Conservation (phyloP, 495 filamentous ascomycete species). For the Penicillium paradoxum region DNA sequence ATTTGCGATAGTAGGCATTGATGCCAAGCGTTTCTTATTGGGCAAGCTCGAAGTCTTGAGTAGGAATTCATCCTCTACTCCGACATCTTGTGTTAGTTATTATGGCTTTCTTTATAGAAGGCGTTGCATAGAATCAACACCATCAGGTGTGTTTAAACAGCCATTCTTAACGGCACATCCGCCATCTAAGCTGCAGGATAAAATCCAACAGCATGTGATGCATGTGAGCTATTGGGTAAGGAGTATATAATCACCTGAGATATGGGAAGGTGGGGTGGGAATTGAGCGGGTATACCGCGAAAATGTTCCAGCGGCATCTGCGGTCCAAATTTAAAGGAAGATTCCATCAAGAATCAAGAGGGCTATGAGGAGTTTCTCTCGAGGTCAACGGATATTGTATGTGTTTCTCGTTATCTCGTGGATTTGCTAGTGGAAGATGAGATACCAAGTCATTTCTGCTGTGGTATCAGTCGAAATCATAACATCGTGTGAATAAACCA, state of each 20-base stretch:
- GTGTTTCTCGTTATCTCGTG: neutral
- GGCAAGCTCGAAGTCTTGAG: constrained; percentile 8
- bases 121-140: constrained; percentile 20
- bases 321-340: neutral
- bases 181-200: neutral
- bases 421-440: neutral
- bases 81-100: neutral
- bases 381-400: neutral
- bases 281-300: neutral
- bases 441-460: neutral
- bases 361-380: neutral
- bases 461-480: neutral
- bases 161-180: neutral
- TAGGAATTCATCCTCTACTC: constrained; percentile 4
- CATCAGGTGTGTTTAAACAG: neutral
- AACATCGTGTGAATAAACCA: neutral
- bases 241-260: neutral
- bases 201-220: neutral
- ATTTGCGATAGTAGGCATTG: constrained; percentile 8
- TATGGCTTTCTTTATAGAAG: constrained; percentile 10
- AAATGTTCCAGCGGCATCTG: neutral
- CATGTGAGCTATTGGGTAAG: neutral
- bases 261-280: neutral
- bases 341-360: neutral
- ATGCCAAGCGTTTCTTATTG: neutral